A percentile compares a stretch with the other conserved stretches of the same genome.
Evolutionary conservation across 257 asterid genomes (phyloP).

Genomic region (Solanum megistacrolobum): DNA sequence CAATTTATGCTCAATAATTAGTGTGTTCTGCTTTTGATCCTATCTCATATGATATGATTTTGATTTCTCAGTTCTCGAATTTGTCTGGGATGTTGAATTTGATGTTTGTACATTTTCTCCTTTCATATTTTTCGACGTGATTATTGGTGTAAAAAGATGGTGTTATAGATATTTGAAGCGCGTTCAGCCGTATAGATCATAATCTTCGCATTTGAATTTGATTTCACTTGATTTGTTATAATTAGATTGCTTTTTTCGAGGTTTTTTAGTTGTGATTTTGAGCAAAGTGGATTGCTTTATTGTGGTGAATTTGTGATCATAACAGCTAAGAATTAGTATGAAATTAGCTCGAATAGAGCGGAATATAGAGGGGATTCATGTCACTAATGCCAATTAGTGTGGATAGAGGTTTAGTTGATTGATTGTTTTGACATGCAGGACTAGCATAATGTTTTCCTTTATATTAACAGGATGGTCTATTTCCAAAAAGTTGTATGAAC

Average conservation of each 20-base stretch:
- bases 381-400: neutral
- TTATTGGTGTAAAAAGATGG: neutral
- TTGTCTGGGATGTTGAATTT: neutral
- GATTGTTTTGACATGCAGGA: neutral
- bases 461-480: neutral
- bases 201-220: neutral
- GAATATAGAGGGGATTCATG: neutral
- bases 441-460: neutral
- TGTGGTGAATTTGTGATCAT: neutral
- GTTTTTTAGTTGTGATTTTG: neutral
- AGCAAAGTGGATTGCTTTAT: neutral
- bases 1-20: neutral
- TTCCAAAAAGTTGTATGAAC: neutral
- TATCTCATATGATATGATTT: neutral
- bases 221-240: neutral
- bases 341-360: neutral
- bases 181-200: neutral
- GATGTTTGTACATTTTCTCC: neutral
- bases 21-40: neutral
- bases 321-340: neutral
- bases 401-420: neutral
- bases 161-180: neutral
- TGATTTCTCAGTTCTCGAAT: neutral
- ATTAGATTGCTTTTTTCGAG: neutral
- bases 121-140: neutral